These are phyloP conservation scores for Fusarium illudens DNA, from an alignment of 2,329 filamentous ascomycete species.

Conservation along the genomic window DNA sequence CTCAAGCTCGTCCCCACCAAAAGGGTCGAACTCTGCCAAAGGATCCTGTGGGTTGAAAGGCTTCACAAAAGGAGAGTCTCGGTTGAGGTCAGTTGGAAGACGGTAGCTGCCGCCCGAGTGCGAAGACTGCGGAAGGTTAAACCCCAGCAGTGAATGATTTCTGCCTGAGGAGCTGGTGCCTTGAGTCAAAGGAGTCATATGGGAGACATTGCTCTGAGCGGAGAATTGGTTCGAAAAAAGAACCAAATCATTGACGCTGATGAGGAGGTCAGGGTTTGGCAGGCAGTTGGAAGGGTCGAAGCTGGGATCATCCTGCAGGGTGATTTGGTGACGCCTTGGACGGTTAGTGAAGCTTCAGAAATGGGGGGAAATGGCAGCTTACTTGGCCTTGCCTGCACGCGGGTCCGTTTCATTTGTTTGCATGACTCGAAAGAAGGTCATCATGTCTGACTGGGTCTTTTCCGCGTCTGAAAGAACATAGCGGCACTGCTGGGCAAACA, in stretches of 20 bases:
- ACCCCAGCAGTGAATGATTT: slow-evolving; percentile 39
- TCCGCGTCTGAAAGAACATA: slow-evolving; percentile 87
- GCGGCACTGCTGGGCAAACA: slow-evolving; percentile 85
- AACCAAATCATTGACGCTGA: slow-evolving; percentile 46
- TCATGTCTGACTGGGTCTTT: slow-evolving; percentile 77
- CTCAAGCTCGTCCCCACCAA: slow-evolving; percentile 52
- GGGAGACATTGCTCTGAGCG: slow-evolving; percentile 51
- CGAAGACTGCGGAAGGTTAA: slow-evolving; percentile 49
- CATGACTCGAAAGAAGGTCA: slow-evolving; percentile 68
- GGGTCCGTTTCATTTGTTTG: slow-evolving; percentile 69
- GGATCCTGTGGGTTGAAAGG: slow-evolving; percentile 25
- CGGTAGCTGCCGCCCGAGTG: slow-evolving; percentile 45
- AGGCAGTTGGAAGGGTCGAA: slow-evolving; percentile 60
- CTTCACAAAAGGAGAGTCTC: slow-evolving; percentile 43
- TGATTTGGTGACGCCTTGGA: slow-evolving; percentile 75
- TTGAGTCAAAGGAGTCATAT: slow-evolving; percentile 55
- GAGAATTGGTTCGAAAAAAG: slow-evolving; percentile 50
- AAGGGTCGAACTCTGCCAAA: slow-evolving; percentile 43
- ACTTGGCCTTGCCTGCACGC: slow-evolving; percentile 77
- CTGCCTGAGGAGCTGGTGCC: slow-evolving; percentile 43
- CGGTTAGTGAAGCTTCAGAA: slow-evolving; percentile 8
- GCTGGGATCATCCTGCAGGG: slow-evolving; percentile 81
- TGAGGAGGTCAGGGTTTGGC: slow-evolving; percentile 49
- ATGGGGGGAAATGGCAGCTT: slow-evolving; percentile 53
- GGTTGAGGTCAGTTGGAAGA: slow-evolving; percentile 48